Evolutionary conservation across 164 flowering plant species (phyloP).

Genomic region (Litsea cubeba): DNA sequence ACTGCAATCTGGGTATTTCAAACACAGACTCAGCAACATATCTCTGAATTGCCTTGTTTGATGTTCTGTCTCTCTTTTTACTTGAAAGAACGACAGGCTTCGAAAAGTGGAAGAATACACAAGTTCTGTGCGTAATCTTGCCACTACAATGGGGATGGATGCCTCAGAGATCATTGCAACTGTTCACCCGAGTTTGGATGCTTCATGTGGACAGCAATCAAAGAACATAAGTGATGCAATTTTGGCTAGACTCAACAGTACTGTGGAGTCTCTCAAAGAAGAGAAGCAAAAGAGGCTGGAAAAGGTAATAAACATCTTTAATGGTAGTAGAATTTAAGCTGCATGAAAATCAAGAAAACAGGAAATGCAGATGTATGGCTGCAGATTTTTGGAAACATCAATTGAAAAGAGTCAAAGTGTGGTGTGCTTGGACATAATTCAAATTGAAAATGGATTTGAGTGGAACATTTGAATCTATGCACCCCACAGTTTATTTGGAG

Average conservation of each 20-base stretch:
- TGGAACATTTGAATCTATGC: not conserved
- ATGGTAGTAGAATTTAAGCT: not conserved
- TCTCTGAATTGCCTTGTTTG: not conserved
- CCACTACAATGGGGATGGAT: slow-evolving; percentile 74
- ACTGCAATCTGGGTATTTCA: too few species aligned
- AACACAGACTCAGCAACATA: not conserved
- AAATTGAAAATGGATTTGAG: not conserved
- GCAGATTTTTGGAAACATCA: not conserved
- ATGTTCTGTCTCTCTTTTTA: slow-evolving; percentile 4
- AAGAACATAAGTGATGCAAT: slow-evolving; percentile 75
- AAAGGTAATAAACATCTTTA: slow-evolving; percentile 44
- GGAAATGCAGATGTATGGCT: not conserved
- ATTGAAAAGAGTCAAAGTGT: not conserved
- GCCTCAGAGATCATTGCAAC: slow-evolving; percentile 60
- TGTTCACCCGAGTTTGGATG: slow-evolving; percentile 85
- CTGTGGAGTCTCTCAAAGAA: slow-evolving; percentile 63
- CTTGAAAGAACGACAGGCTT: slow-evolving; percentile 64
- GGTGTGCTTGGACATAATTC: not conserved
- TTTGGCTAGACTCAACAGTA: slow-evolving; percentile 57
- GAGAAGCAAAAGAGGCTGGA: slow-evolving; percentile 72
- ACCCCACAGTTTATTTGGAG: not conserved
- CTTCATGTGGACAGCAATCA: slow-evolving; percentile 43
- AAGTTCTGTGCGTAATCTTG: slow-evolving; percentile 37
- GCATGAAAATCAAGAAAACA: not conserved
- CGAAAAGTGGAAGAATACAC: slow-evolving; percentile 58